Percentiles rank a stretch among this genome's conserved stretches.
These are phyloP conservation scores for Patellifolia procumbens DNA, from an alignment of 179 eudicot species.

Conservation along the genomic window DNA sequence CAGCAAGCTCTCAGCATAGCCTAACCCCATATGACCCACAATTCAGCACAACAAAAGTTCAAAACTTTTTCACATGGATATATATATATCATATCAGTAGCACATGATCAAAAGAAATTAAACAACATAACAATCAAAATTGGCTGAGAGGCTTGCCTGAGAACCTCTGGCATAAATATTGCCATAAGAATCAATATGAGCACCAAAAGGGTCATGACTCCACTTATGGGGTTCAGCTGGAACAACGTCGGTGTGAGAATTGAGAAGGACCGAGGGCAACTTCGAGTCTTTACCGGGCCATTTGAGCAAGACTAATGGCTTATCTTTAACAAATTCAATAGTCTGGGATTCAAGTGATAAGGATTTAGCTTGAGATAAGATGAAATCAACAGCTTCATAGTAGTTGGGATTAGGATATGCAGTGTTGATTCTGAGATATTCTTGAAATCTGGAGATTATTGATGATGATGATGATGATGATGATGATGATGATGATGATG, in stretches of 20 bases:
- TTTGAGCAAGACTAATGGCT: constrained; percentile 60
- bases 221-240: constrained; percentile 69
- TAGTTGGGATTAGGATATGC: constrained; percentile 72
- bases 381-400: constrained; percentile 54
- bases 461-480: too few species aligned
- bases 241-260: constrained; percentile 80
- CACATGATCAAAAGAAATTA: background rate
- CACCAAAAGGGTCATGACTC: constrained; percentile 61
- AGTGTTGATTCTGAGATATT: constrained; percentile 60
- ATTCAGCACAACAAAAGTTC: background rate
- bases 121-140: background rate
- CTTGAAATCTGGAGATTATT: constrained; percentile 53
- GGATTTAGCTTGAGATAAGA: constrained; percentile 48
- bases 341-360: constrained; percentile 44
- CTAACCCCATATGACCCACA: background rate
- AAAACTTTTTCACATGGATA: background rate
- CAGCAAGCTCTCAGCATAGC: background rate
- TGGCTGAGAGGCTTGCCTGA: constrained; percentile 29
- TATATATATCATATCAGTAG: background rate
- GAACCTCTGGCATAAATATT: constrained; percentile 69
- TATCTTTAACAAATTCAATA: constrained; percentile 47
- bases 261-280: constrained; percentile 57
- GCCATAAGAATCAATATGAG: constrained; percentile 38
- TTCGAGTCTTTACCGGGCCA: constrained; percentile 54
- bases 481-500: too few species aligned